A percentile compares a stretch with the other conserved stretches of the same genome.
Conservation (phyloP, 108 stramenopile species). For the Discostella stelligeroides region DNA sequence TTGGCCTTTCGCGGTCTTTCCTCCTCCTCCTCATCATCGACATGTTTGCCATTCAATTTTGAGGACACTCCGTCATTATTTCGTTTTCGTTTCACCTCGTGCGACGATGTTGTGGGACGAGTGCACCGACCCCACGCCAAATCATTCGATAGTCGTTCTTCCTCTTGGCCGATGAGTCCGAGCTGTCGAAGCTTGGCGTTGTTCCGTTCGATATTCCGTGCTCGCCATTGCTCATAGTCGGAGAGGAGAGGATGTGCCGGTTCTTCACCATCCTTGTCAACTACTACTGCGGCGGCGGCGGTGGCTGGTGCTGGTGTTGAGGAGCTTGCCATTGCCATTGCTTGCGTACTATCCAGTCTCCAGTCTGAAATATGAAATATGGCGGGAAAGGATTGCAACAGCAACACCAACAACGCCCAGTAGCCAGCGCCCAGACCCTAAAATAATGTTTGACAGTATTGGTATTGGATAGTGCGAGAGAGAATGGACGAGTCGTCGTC, state of each 20-base stretch:
- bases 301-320: not conserved
- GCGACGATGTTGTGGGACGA: conserved; percentile 4
- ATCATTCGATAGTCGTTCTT: conserved; percentile 71
- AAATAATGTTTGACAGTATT: too few species aligned
- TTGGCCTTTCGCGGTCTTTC: conserved; percentile 4
- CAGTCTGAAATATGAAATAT: too few species aligned
- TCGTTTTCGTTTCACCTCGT: conserved; percentile 1
- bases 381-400: too few species aligned
- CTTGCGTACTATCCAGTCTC: too few species aligned
- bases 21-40: conserved; percentile 8
- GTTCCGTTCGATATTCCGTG: conserved; percentile 78
- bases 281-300: not conserved
- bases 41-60: conserved; percentile 14
- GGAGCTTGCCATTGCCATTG: too few species aligned
- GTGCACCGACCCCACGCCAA: conserved; percentile 52
- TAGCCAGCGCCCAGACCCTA: too few species aligned
- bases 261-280: not conserved
- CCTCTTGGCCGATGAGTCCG: conserved; percentile 69
- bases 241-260: conserved; percentile 15
- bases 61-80: conserved; percentile 10
- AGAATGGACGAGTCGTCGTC: not conserved
- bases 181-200: conserved; percentile 68
- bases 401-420: too few species aligned
- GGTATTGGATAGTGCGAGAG: not conserved
- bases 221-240: conserved; percentile 67